Percentiles rank a stretch among this genome's conserved stretches.
Evolutionary conservation across 75 land plant genomes (phyloP).

Genomic region (Chamaecyparis obtusa): DNA sequence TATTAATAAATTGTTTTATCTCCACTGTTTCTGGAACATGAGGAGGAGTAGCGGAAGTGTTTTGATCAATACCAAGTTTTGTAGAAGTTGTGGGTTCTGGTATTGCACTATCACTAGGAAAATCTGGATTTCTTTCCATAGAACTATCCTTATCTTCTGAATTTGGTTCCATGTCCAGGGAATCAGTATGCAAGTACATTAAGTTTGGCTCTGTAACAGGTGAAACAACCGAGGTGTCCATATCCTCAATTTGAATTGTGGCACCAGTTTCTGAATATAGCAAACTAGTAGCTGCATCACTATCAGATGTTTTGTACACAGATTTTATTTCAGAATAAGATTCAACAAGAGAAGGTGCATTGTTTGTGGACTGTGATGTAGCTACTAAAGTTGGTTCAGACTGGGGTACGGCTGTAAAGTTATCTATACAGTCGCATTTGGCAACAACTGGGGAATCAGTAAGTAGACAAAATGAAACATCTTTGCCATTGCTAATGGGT

Average conservation of each 20-base stretch:
- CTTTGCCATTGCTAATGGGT: not conserved
- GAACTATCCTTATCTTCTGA: not conserved
- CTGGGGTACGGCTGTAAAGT: not conserved
- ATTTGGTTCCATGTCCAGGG: not conserved
- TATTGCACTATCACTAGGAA: not conserved
- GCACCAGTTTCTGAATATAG: not conserved
- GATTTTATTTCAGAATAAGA: not conserved
- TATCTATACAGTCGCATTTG: not conserved
- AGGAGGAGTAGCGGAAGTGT: not conserved
- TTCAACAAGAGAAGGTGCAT: not conserved
- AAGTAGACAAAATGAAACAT: not conserved
- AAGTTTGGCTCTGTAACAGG: not conserved
- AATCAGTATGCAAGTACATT: not conserved
- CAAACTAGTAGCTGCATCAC: not conserved
- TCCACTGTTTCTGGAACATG: constrained; percentile 3
- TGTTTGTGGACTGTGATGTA: not conserved
- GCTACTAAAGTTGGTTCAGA: constrained; percentile 4
- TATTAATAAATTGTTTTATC: not conserved
- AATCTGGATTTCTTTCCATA: constrained; percentile 3
- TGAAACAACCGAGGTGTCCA: not conserved
- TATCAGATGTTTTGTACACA: not conserved
- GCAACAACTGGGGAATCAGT: not conserved
- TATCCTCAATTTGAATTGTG: not conserved
- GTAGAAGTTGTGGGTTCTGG: constrained; percentile 6
- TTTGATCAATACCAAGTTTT: not conserved